Base-by-base conservation (phyloP, 768 basidiomycete genomes). In the Psilocybe cubensis region DNA sequence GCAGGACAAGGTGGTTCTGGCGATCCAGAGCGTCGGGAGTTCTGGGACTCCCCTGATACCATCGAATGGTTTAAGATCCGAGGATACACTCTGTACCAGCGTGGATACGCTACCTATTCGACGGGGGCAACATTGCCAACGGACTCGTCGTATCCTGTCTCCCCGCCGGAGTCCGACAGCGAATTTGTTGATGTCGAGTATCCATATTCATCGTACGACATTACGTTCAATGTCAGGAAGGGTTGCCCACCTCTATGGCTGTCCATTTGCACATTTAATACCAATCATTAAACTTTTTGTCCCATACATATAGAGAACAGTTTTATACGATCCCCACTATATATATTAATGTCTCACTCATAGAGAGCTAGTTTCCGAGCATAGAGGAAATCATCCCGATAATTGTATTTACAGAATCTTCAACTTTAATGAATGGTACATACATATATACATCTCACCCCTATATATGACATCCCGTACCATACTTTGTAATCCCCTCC, bases 171-270 rank as follows among this genome's bases (percentile, higher is more conserved):
- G 9, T 1, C 31, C 14, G 31, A 31, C 9, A 7, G 2, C 31
- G 31, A 31, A 12, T 12, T 31, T 31, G 14, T 38, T n/a, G 35
- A 25, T 17, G 27, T 6, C 35, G 43, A 56, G 17, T 60, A 60
- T 47, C 59, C 59, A 38, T 56, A 48, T 27, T 43, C 54, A 5
- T 38, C 38, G 24, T 43, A 56, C 27, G 50, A 60, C 49, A 33
- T 28, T 31, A 24, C n/a, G 3, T 25, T 8, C 6, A 14, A 14
- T 4, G 7, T 21, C 4, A 1, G 7, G 5, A 33, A 27, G 17
- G 29, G 35, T n/a, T n/a, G n/a, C n/a, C n/a, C 20, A 4, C 55
- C 51, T 8, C 50, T 56, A 21, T 44, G 28, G 10, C 49, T 33
- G 5, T 25, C 2, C 6, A 40, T 35, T 9, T 4, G 25, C 7